Percentiles rank a stretch among this genome's conserved stretches.
Conservation (phyloP, 139 green algal genomes). For the Parachlorella kessleri region DNA sequence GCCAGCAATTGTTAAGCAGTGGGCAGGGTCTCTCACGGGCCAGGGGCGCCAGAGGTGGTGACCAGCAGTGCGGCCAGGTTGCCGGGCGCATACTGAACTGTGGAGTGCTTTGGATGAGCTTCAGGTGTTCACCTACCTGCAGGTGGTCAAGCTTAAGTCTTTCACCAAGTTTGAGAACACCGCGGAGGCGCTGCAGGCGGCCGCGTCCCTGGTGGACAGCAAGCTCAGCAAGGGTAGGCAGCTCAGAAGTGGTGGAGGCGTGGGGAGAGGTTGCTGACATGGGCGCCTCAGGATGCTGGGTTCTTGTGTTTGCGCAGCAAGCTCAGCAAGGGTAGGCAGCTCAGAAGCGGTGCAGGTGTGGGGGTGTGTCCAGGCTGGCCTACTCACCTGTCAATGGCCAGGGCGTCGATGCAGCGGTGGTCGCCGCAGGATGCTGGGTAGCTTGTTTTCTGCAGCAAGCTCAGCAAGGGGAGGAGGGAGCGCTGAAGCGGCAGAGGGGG, state of each 20-base stretch:
- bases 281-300: slow-evolving; percentile 89
- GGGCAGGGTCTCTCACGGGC: too few relatives aligned
- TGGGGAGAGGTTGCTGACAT: too few relatives aligned
- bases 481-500: too few relatives aligned
- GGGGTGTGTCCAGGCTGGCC: too few relatives aligned
- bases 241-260: too few relatives aligned
- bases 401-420: too few relatives aligned
- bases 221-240: slow-evolving; percentile 95
- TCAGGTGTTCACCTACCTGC: slow-evolving; percentile 6
- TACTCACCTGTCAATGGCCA: too few relatives aligned
- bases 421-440: slow-evolving; percentile 91
- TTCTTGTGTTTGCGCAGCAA: slow-evolving; percentile 96
- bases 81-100: not conserved
- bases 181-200: slow-evolving; percentile 92
- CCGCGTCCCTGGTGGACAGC: slow-evolving; percentile 91
- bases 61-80: not conserved
- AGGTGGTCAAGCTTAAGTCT: slow-evolving; percentile 97
- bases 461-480: slow-evolving; percentile 92
- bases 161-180: slow-evolving; percentile 99
- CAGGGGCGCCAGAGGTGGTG: too few relatives aligned
- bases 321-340: slow-evolving; percentile 90
- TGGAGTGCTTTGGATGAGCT: not conserved
- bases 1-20: too few relatives aligned
- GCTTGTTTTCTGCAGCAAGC: slow-evolving; percentile 95
- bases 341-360: too few relatives aligned